Evolutionary conservation across 495 filamentous ascomycete genomes (phyloP), one percentile per base, ranked within the genome.

Genomic region (Aspergillus incahuasiensis): DNA sequence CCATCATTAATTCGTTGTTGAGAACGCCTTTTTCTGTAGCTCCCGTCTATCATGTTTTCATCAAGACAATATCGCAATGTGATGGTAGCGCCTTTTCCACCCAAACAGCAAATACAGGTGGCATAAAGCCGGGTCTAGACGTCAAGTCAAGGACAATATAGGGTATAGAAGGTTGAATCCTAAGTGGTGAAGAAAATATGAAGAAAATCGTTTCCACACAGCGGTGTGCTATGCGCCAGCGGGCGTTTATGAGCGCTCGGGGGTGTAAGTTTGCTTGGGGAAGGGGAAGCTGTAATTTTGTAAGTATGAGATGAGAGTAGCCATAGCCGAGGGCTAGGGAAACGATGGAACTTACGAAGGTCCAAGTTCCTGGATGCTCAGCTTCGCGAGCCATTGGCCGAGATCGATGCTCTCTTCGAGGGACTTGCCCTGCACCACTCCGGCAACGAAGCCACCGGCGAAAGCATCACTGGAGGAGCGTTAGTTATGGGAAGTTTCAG

Each of bases 381-480:
- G 79, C 55, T 82, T 85, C 8, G 95, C 95, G 53, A 98, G 82
- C 94, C 94, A 98, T 70, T 96, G 90, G 45, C 95, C 94, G 79
- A 92, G 86, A 66, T 97, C 86, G 45, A 97, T 74, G 61, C 78
- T 80, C 55, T 84, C 80, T 47, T 86, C 86, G 12, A 98, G 75
- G 40, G 83, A 68, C 75, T 91, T 87, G 67, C 89, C 91, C 67
- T 89, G 79, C 44, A 95, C 89, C 56, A 98, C 75, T 61, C 91
- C 94, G 45, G 92, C 92, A 44, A 85, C 75, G 75, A 98, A 92
- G 56, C 94, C 94, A 67, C 92, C 94, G 50, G 92, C 92, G 65
- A 97, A 98, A 32, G 95, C 94, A 71, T 98, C 94, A 72, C 91
- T 86, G 56, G 43, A 25, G 18, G 35, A 40, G 22, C n/a, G 30